These are phyloP conservation scores for Gomphus sp. DNA, from an alignment of 1,284 basidiomycete genomes.

Conservation along the genomic window DNA sequence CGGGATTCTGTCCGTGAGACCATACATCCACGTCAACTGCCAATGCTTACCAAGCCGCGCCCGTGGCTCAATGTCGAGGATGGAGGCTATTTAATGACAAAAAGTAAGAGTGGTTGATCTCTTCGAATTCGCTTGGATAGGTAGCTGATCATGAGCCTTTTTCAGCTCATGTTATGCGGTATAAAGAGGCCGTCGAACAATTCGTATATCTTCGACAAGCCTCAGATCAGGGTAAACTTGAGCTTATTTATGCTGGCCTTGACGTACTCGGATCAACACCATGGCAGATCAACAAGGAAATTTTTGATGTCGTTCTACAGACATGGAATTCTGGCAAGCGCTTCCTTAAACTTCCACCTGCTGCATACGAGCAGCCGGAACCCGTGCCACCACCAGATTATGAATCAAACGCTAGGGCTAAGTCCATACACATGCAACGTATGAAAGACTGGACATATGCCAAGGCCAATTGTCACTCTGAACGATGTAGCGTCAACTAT, in stretches of 20 bases:
- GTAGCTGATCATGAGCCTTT: not conserved
- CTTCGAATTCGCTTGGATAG: not conserved
- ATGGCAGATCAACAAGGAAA: conserved; percentile 80
- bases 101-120: conserved; percentile 36
- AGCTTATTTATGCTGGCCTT: conserved; percentile 81
- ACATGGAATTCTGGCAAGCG: conserved; percentile 82
- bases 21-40: conserved; percentile 88
- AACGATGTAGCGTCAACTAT: conserved; percentile 92
- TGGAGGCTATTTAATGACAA: conserved; percentile 81
- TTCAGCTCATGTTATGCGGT: conserved; percentile 76
- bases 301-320: conserved; percentile 64
- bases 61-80: conserved; percentile 77
- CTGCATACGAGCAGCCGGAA: conserved; percentile 47
- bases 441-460: conserved; percentile 53
- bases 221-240: conserved; percentile 66
- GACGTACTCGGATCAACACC: conserved; percentile 89
- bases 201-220: conserved; percentile 73
- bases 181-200: conserved; percentile 89
- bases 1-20: conserved; percentile 71
- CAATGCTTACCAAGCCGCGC: conserved; percentile 90
- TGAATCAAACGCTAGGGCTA: conserved; percentile 59
- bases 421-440: conserved; percentile 50
- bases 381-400: conserved; percentile 57
- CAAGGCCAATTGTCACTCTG: conserved; percentile 79
- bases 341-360: conserved; percentile 72